Evolutionary conservation across 108 stramenopile species (phyloP).

Genomic region (Skeletonema marinoi): DNA sequence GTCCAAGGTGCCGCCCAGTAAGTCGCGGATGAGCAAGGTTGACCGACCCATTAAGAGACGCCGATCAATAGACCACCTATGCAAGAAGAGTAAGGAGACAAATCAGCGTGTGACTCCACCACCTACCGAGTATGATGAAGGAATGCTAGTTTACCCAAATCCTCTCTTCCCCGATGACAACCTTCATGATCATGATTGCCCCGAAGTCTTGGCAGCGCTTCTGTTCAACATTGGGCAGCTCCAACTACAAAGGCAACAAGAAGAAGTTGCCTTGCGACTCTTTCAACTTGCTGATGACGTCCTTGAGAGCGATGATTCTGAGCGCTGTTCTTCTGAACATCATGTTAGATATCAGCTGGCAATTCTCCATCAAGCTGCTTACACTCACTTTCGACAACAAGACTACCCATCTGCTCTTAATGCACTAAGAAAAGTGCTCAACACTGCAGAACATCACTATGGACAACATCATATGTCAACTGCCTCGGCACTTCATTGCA

Average conservation of each 20-base stretch:
- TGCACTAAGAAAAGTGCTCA: conserved; percentile 12
- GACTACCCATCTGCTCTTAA: conserved; percentile 34
- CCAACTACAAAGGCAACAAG: neutral
- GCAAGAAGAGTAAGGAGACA: neutral
- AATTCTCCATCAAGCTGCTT: conserved; percentile 67
- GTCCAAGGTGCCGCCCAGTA: neutral
- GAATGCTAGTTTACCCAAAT: conserved; percentile 48
- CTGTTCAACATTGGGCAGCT: conserved; percentile 3
- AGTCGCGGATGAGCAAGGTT: neutral
- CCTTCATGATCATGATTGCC: neutral
- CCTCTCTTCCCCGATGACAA: conserved; percentile 21
- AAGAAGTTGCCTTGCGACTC: conserved; percentile 42
- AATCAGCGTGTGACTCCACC: neutral
- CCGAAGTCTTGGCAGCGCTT: neutral
- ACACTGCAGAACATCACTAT: neutral
- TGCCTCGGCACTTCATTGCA: conserved; percentile 57
- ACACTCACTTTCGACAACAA: conserved; percentile 49
- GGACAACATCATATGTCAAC: conserved; percentile 10
- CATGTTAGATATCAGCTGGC: conserved; percentile 9
- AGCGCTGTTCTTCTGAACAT: neutral
- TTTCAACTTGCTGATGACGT: conserved; percentile 51
- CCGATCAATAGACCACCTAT: conserved; percentile 4
- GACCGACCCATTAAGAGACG: neutral
- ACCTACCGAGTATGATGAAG: conserved; percentile 62
- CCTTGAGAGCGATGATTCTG: neutral